Evolutionary conservation across 805 yeast genomes (phyloP), one percentile per base, ranked within the genome.

Genomic region (Kodamaea jinghongensis): DNA sequence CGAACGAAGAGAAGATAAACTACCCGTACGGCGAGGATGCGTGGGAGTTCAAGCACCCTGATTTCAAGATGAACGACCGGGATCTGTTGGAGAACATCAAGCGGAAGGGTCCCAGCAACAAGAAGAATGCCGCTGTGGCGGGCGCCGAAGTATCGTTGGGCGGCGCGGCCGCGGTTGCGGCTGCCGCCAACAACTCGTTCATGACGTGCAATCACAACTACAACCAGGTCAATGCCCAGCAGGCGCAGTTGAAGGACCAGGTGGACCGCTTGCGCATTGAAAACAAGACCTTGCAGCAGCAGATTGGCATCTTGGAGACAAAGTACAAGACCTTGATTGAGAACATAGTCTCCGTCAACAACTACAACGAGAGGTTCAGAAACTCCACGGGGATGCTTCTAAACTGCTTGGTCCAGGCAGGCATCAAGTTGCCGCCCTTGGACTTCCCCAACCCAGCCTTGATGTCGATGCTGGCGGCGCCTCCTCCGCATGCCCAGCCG

Each of bases 11-110:
- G 45, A 75, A 74, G 51, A 57, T 54, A 44, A 54, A 46, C 36
- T 63, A 71, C 44, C 78, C 79, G 43, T 80, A 81, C 52, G 86
- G 89, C 28, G 88, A 82, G 41, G 79, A 83, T 60, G 81, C 90
- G 14, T 91, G 98, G 97, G 97, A 91, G 60, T 91, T 93, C 67
- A 80, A 81, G 56, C 98, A 93, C 60, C 95, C 96, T 0, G 87
- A 81, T 48, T 93, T 93, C 61, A 76, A 76, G 48, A 76, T 78
- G 25, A 82, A 86, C 60, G 87, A 87, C 55, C 73, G 78, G 39
- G 83, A 79, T n/a, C 79, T 87, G 8, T 70, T 95, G 28, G 96
- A 90, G 36, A 84, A 86, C 48, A 93, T 93, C 56, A 87, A 86
- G 54, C 67, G 97, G 34, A 90, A 90, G 58, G 83, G 83, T 0